Conservation (phyloP, 2,329 filamentous ascomycete species). For the Diatrype stigma region DNA sequence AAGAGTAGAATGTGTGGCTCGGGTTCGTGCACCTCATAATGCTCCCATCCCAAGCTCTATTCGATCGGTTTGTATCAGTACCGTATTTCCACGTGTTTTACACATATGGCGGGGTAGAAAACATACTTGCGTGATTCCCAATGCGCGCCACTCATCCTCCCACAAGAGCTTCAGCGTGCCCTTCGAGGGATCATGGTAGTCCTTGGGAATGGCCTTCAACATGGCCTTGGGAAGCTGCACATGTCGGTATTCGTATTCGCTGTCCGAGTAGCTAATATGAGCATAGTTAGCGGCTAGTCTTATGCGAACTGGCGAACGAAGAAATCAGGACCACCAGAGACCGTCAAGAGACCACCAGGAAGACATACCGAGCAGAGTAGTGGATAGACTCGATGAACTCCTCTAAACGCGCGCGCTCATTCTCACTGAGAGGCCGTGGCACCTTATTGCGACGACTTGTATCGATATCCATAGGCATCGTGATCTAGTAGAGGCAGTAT, state of each 20-base stretch:
- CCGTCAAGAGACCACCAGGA: too few relatives aligned
- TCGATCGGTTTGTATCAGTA: conserved; percentile 6
- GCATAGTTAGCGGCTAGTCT: conserved; percentile 8
- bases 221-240: conserved; percentile 97
- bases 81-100: conserved; percentile 1
- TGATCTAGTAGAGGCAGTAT: conserved; percentile 3
- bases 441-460: conserved; percentile 79
- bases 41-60: conserved; percentile 98
- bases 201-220: conserved; percentile 93
- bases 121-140: conserved; percentile 92
- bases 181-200: conserved; percentile 84
- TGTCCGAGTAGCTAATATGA: conserved; percentile 80
- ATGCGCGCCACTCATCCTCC: conserved; percentile 97
- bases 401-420: conserved; percentile 78
- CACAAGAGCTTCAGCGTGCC: conserved; percentile 93
- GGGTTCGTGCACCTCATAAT: conserved; percentile 98
- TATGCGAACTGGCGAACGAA: too few relatives aligned
- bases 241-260: conserved; percentile 92
- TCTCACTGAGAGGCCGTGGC: conserved; percentile 74
- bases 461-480: conserved; percentile 62
- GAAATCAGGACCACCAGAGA: too few relatives aligned
- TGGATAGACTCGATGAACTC: conserved; percentile 93
- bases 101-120: neutral
- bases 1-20: conserved; percentile 98
- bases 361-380: conserved; percentile 81